A percentile compares a stretch with the other conserved stretches of the same genome.
phyloP scores from a whole-genome alignment of 139 green algal genomes.

The Trebouxia sp. region DNA sequence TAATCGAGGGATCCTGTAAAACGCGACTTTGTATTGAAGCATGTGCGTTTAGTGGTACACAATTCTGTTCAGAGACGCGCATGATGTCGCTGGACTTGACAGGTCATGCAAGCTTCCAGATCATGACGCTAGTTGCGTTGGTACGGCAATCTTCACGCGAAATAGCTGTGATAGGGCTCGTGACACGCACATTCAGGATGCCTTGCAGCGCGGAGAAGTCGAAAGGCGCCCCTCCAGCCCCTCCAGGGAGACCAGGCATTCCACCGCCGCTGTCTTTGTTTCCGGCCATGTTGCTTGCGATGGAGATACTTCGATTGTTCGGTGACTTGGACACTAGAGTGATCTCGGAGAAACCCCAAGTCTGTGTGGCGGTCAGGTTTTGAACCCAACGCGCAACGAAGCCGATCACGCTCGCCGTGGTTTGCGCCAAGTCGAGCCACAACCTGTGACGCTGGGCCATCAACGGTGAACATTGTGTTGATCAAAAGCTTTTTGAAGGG shows the following conservation, averaged over 20 bases:
- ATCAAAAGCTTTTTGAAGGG: too few relatives aligned
- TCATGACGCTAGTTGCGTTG: too few relatives aligned
- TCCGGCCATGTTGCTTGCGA: constrained; percentile 2
- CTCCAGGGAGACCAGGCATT: background rate
- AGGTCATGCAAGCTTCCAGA: too few relatives aligned
- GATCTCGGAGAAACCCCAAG: background rate
- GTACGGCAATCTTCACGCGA: too few relatives aligned
- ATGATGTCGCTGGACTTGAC: too few relatives aligned
- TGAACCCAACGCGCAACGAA: too few relatives aligned
- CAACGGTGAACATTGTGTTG: too few relatives aligned
- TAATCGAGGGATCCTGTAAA: constrained; percentile 72
- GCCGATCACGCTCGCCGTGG: too few relatives aligned
- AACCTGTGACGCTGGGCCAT: too few relatives aligned
- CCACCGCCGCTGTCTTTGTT: background rate
- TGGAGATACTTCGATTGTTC: background rate
- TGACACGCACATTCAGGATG: constrained; percentile 60
- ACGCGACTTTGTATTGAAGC: background rate
- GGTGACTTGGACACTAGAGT: background rate
- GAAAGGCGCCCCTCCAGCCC: constrained; percentile 38
- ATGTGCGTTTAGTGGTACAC: too few relatives aligned
- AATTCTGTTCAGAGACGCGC: too few relatives aligned
- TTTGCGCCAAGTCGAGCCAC: too few relatives aligned
- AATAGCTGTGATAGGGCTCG: background rate
- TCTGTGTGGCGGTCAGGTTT: background rate
- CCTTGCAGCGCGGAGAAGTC: constrained; percentile 66